Conservation (phyloP, 257 asterid species). For the Leonotis leonurus region DNA sequence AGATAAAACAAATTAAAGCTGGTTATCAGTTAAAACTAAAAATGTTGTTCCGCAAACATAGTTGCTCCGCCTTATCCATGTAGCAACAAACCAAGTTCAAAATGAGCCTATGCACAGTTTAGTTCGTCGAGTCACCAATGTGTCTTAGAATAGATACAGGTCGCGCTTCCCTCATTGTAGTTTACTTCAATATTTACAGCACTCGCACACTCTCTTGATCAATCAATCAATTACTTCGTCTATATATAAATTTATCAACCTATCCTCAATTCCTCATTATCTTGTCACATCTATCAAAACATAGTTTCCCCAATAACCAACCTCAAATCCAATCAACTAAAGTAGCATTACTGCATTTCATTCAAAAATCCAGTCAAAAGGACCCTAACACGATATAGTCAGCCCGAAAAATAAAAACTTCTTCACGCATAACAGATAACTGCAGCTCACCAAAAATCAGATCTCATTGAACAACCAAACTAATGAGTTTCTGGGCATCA, state of each 20-base stretch:
- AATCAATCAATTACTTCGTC: neutral
- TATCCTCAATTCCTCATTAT: neutral
- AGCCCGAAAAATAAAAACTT: neutral
- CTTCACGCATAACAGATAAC: neutral
- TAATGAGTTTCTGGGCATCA: slow-evolving; percentile 11
- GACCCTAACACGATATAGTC: no score
- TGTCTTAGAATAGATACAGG: neutral
- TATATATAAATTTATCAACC: neutral
- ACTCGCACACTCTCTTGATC: neutral
- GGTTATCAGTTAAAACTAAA: neutral
- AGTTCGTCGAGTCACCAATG: neutral
- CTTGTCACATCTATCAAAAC: slow-evolving; percentile 1
- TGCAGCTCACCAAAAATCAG: slow-evolving; percentile 31
- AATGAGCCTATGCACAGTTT: neutral
- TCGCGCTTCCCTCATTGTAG: neutral
- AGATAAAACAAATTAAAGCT: neutral
- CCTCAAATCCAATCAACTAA: neutral
- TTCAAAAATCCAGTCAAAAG: neutral
- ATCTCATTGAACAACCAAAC: slow-evolving; percentile 27
- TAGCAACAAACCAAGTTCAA: neutral
- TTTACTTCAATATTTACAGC: neutral
- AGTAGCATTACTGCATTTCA: neutral
- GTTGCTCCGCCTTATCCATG: neutral
- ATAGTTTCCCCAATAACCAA: neutral
- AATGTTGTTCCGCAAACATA: no score